These are phyloP conservation scores for Tuber borchii DNA, from an alignment of 495 filamentous ascomycete genomes.

Conservation along the genomic window DNA sequence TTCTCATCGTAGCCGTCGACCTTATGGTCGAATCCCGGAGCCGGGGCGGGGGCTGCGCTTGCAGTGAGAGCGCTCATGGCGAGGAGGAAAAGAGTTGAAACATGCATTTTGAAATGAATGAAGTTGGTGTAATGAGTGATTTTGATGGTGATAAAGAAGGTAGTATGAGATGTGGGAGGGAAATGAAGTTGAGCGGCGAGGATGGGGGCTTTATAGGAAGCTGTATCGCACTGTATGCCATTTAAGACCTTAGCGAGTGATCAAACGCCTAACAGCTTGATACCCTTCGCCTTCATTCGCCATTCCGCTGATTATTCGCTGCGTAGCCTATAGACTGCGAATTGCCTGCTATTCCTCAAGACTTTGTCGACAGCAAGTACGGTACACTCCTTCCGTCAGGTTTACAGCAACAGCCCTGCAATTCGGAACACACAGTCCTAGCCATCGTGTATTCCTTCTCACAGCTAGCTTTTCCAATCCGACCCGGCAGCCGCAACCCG, in stretches of 20 bases:
- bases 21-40: background rate
- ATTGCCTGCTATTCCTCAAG: background rate
- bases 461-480: background rate
- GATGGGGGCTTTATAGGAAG: background rate
- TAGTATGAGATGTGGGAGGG: background rate
- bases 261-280: background rate
- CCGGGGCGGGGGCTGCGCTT: background rate
- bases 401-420: background rate
- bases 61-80: background rate
- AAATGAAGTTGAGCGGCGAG: background rate
- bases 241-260: background rate
- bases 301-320: background rate
- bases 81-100: background rate
- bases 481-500: background rate
- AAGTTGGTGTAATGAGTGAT: background rate
- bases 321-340: background rate
- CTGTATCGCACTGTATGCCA: background rate
- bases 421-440: background rate
- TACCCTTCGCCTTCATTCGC: background rate
- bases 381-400: background rate
- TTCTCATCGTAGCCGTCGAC: background rate
- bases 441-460: background rate
- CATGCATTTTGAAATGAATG: background rate
- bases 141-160: background rate
- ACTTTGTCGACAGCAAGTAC: background rate